Evolutionary conservation across 2,329 filamentous ascomycete genomes (phyloP), one percentile per base, ranked within the genome.

Genomic region (Mycogone perniciosa): DNA sequence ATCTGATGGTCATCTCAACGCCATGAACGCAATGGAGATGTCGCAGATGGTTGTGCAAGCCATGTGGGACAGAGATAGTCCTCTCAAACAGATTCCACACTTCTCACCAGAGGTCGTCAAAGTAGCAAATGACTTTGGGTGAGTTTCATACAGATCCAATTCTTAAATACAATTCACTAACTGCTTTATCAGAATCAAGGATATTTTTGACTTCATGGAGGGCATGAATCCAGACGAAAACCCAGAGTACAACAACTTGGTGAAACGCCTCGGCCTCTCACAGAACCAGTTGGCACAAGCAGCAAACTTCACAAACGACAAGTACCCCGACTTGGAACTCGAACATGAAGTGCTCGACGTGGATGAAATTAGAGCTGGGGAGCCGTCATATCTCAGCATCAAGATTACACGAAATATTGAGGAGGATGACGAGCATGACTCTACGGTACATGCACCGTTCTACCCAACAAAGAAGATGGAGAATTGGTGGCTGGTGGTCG

Each of bases 1-100:
- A 7, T 96, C 91, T 1, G 91, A 99, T 61, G 93, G 92, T 10
- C 89, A 96, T 62, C 79, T 99, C 55, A 99, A 99, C 65, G 92
- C 93, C 54, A 95, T 96, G 85, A 91, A 86, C 62, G 93, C 93
- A 30, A 99, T 99, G 92, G 93, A 99, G 68, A 89, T 99, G 81
- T 95, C 89, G 9, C 93, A 99, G 66, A 99, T 99, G 93, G 89
- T 95, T 48, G 91, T 99, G 3, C 93, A 99, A 71, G 91, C 87
- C 45, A 96, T 97, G 89, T 99, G 93, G 93, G 92, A 99, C 71
- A 87, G 91, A 52, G 93, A 99, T 68, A 95, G 88, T 62, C 91
- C 93, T 37, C 79, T 99, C 59, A 96, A 96, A 74, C 93, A 99
- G 70, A 96, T 99, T 63, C 93, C 93, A 59, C 89, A 97, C 73